Percentiles rank a stretch among this genome's conserved stretches.
phyloP scores from a whole-genome alignment of 805 yeast species.

The Nakazawaea pomicola region DNA sequence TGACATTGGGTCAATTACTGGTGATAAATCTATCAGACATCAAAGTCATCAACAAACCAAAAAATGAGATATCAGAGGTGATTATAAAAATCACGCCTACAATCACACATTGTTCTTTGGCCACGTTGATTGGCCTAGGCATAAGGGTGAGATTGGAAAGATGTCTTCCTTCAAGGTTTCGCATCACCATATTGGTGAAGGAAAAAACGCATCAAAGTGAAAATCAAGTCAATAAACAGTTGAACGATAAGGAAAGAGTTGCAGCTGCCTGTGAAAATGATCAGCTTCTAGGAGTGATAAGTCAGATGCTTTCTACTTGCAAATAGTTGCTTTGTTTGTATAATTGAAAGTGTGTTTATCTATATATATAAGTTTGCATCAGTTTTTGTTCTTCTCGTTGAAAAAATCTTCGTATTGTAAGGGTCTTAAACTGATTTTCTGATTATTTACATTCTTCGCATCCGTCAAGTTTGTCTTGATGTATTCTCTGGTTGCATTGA shows the following conservation, averaged over 20 bases:
- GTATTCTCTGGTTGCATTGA: conserved; percentile 82
- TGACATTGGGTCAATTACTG: conserved; percentile 88
- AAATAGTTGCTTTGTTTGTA: conserved; percentile 21
- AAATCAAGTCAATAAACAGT: conserved; percentile 90
- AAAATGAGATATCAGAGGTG: conserved; percentile 62
- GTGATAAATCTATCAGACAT: conserved; percentile 88
- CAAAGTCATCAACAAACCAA: conserved; percentile 52
- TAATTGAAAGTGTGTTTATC: not conserved
- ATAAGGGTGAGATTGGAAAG: conserved; percentile 88
- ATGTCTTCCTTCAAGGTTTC: conserved; percentile 76
- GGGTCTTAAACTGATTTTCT: conserved; percentile 50
- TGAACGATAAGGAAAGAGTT: conserved; percentile 95
- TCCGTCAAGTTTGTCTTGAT: conserved; percentile 52
- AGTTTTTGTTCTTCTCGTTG: not conserved
- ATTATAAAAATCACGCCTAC: conserved; percentile 90
- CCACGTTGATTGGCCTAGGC: conserved; percentile 93
- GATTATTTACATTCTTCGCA: conserved; percentile 30
- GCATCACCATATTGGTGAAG: conserved; percentile 74
- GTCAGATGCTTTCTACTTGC: conserved; percentile 88
- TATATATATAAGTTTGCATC: not conserved
- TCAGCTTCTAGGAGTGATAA: conserved; percentile 83
- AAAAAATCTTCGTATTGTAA: conserved; percentile 57
- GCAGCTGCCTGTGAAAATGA: conserved; percentile 98
- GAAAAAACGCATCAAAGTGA: conserved; percentile 96
- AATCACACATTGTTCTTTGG: conserved; percentile 94